Conservation (phyloP, 345 rosid species). For the Hypericum androsaemum region DNA sequence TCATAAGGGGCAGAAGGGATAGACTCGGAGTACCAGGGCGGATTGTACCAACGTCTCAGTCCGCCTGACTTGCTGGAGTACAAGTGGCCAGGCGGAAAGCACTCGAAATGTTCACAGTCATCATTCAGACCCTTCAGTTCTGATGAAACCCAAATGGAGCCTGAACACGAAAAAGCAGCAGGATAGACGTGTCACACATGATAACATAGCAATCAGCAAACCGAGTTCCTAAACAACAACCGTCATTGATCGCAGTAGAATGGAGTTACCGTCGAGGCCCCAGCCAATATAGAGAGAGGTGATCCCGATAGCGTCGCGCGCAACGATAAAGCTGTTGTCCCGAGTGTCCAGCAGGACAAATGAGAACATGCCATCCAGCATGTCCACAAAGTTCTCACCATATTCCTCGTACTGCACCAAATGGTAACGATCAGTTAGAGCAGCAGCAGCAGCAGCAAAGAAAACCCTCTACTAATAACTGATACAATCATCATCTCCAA, state of each 20-base stretch:
- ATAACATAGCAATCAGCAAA: too few species aligned
- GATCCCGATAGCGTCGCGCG: constrained; percentile 92
- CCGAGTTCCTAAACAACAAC: not conserved
- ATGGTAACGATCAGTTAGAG: not conserved
- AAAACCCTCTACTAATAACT: too few species aligned
- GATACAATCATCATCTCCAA: too few species aligned
- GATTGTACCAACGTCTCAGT: constrained; percentile 75
- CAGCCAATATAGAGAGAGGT: constrained; percentile 92
- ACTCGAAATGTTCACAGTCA: constrained; percentile 79
- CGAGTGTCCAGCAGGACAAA: constrained; percentile 80
- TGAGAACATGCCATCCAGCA: constrained; percentile 94
- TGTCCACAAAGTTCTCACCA: constrained; percentile 70
- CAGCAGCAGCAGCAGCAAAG: too few species aligned
- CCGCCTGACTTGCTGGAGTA: constrained; percentile 79
- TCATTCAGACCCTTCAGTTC: constrained; percentile 85
- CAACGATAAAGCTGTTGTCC: constrained; percentile 73
- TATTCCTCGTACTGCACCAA: constrained; percentile 65
- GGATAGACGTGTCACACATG: not conserved
- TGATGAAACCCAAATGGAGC: constrained; percentile 80
- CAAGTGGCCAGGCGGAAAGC: constrained; percentile 85
- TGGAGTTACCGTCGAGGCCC: constrained; percentile 65
- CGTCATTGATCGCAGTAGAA: not conserved
- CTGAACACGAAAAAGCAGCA: constrained; percentile 17
- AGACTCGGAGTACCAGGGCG: constrained; percentile 66
- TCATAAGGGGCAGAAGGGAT: constrained; percentile 70